Conservation (phyloP, 495 filamentous ascomycete genomes). For the Thermothielavioides terrestris region DNA sequence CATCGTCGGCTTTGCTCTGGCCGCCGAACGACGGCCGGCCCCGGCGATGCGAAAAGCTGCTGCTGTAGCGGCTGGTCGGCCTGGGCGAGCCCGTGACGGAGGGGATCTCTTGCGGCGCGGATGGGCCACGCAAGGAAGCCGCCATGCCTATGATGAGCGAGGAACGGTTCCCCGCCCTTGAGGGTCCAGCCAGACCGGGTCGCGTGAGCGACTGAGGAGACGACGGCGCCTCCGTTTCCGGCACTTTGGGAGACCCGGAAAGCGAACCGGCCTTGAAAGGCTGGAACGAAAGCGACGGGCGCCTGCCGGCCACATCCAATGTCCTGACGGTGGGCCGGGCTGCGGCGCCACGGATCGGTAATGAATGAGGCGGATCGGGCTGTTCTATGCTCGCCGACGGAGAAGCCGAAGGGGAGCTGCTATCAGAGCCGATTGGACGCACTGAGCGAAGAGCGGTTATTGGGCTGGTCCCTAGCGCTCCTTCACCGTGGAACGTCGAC, state of each 20-base stretch:
- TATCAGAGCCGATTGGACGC: constrained; percentile 45
- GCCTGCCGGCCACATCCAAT: constrained; percentile 31
- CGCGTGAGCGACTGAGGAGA: constrained; percentile 55
- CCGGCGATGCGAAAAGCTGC: constrained; percentile 56
- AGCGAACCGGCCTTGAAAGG: constrained; percentile 91
- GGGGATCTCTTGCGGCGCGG: constrained; percentile 50
- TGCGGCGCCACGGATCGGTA: constrained; percentile 32
- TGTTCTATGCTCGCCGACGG: constrained; percentile 44
- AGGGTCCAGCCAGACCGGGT: constrained; percentile 42
- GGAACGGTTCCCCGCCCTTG: constrained; percentile 59
- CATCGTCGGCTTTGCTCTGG: constrained; percentile 67
- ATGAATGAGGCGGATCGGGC: constrained; percentile 33
- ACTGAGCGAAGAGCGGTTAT: constrained; percentile 74
- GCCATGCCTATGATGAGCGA: constrained; percentile 57
- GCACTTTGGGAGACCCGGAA: constrained; percentile 66
- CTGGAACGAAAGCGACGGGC: constrained; percentile 86
- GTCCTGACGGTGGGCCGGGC: constrained; percentile 40
- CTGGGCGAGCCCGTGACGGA: constrained; percentile 48
- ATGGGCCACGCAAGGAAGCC: constrained; percentile 52
- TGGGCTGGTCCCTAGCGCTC: constrained; percentile 68
- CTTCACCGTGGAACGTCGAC: constrained; percentile 84
- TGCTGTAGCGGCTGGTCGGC: constrained; percentile 76
- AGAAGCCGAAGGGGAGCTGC: constrained; percentile 56
- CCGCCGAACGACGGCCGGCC: constrained; percentile 66
- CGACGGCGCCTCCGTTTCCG: constrained; percentile 33